phyloP scores from a whole-genome alignment of 2,329 filamentous ascomycete species.

The Stagonosporopsis chrysanthemi region DNA sequence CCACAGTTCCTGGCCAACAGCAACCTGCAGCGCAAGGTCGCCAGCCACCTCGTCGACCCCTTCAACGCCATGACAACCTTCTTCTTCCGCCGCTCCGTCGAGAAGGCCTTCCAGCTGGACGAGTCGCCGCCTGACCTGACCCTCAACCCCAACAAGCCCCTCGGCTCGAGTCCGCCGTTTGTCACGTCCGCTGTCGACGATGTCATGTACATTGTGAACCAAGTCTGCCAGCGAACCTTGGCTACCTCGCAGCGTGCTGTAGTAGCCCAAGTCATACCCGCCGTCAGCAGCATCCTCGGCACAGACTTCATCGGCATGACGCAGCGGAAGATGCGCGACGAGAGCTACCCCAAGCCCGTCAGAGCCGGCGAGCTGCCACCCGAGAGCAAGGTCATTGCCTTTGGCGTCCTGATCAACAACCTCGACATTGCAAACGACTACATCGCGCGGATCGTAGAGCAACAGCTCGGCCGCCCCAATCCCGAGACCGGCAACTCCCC shows the following conservation, averaged over 20 bases:
- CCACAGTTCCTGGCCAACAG: conserved; percentile 81
- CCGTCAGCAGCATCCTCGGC: conserved; percentile 79
- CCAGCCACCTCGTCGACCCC: conserved; percentile 74
- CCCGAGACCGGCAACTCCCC: conserved; percentile 46
- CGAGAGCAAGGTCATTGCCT: conserved; percentile 86
- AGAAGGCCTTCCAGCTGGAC: conserved; percentile 97
- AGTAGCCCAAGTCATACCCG: conserved; percentile 78
- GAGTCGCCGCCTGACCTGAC: conserved; percentile 83
- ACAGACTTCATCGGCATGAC: conserved; percentile 96
- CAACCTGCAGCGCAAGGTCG: conserved; percentile 79
- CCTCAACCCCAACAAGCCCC: conserved; percentile 73
- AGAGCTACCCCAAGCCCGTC: conserved; percentile 83
- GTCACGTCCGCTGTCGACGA: conserved; percentile 97
- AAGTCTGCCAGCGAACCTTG: conserved; percentile 84
- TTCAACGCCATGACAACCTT: conserved; percentile 95
- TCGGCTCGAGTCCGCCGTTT: conserved; percentile 82
- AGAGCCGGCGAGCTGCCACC: conserved; percentile 83
- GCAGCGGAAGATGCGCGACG: conserved; percentile 96
- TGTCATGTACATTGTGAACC: conserved; percentile 98
- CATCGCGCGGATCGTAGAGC: conserved; percentile 80
- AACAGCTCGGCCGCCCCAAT: conserved; percentile 60
- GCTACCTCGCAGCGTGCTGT: conserved; percentile 84
- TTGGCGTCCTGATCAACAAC: conserved; percentile 94
- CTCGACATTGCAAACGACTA: conserved; percentile 93
- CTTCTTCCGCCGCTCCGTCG: conserved; percentile 94